Evolutionary conservation across 2,329 filamentous ascomycete species (phyloP).

Genomic region (Curvularia sp.): DNA sequence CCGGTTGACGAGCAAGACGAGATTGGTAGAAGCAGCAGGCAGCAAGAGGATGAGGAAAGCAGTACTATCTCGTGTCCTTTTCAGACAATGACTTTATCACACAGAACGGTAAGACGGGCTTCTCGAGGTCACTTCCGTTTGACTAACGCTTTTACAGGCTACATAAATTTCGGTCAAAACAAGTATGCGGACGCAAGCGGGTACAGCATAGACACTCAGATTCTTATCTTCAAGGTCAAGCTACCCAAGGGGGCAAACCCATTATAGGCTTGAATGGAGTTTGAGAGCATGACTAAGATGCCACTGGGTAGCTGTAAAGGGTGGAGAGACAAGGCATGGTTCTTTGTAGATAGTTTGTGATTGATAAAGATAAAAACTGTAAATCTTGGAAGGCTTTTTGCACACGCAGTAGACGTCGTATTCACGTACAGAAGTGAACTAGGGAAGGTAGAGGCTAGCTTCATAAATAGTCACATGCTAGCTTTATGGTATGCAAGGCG

Average conservation of each 20-base stretch:
- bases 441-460: not conserved
- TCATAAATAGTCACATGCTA: not conserved
- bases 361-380: not conserved
- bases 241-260: constrained; percentile 43
- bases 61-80: constrained; percentile 72
- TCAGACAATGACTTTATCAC: constrained; percentile 80
- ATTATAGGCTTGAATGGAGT: not conserved
- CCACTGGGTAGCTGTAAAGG: not conserved
- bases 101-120: constrained; percentile 62
- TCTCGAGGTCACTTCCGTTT: not conserved
- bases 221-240: constrained; percentile 66
- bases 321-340: not conserved
- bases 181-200: constrained; percentile 65
- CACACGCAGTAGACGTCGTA: not conserved
- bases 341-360: not conserved
- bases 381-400: not conserved
- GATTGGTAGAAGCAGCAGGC: constrained; percentile 24
- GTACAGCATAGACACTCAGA: constrained; percentile 67
- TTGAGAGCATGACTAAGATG: not conserved
- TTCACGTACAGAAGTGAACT: not conserved
- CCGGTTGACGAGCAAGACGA: constrained; percentile 58
- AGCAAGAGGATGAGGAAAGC: constrained; percentile 58
- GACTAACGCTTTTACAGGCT: constrained; percentile 49
- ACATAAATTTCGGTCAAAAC: constrained; percentile 64
- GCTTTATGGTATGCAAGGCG: not conserved